These are phyloP conservation scores for Pichia heedii DNA, from an alignment of 805 yeast genomes.

Conservation along the genomic window DNA sequence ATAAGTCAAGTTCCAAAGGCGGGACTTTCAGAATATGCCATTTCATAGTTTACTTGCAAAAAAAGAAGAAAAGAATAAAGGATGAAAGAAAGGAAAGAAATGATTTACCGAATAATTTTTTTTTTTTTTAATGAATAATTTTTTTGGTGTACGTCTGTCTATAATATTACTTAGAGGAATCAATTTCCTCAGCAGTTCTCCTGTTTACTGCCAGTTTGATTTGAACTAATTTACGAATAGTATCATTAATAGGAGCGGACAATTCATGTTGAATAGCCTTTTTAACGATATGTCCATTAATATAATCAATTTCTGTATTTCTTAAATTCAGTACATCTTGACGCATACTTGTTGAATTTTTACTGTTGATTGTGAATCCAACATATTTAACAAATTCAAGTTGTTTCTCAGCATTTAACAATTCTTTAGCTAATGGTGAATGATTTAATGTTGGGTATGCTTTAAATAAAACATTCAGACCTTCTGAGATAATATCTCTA, in stretches of 20 bases:
- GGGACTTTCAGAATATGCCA: constrained; percentile 23
- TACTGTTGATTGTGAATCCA: constrained; percentile 27
- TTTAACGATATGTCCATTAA: constrained; percentile 69
- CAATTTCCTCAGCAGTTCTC: constrained; percentile 1
- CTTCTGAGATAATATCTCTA: constrained; percentile 36
- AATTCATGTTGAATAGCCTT: constrained; percentile 40
- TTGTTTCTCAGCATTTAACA: constrained; percentile 29
- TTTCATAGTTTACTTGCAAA: constrained; percentile 18
- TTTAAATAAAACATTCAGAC: constrained; percentile 32
- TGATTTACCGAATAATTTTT: too few species aligned
- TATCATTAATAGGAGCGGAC: constrained; percentile 38
- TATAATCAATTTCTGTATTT: constrained; percentile 69
- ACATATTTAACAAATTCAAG: constrained; percentile 21
- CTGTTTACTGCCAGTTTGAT: constrained; percentile 22
- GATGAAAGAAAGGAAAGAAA: too few species aligned
- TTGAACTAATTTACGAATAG: constrained; percentile 38
- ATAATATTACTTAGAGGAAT: too few species aligned
- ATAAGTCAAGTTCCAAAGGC: constrained; percentile 45
- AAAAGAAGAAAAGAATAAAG: neutral
- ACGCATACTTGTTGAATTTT: constrained; percentile 64
- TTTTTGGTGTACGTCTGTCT: too few species aligned
- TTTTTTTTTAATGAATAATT: too few species aligned
- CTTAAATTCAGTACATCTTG: constrained; percentile 50
- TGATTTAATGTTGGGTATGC: constrained; percentile 22
- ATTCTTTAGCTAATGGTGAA: constrained; percentile 26